Conservation (phyloP, 495 filamentous ascomycete species). For the Penicillium paxilli region DNA sequence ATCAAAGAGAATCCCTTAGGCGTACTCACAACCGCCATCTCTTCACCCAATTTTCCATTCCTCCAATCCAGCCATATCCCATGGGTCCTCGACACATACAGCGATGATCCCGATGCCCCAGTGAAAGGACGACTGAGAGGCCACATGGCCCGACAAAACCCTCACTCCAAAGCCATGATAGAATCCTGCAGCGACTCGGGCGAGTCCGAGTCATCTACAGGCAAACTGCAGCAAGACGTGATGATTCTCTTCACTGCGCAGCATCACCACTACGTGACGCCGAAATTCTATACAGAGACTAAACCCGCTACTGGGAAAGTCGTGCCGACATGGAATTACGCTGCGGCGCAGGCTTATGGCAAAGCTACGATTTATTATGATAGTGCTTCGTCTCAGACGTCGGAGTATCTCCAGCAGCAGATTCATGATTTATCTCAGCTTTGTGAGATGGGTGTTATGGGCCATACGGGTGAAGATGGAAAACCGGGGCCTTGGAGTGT, state of each 20-base stretch:
- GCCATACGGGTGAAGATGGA: conserved; percentile 32
- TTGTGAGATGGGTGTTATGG: conserved; percentile 48
- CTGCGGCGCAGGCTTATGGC: conserved; percentile 54
- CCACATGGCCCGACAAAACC: conserved; percentile 56
- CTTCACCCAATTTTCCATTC: conserved; percentile 41
- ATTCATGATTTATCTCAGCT: conserved; percentile 42
- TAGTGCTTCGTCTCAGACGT: conserved; percentile 30
- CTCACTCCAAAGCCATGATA: conserved; percentile 54
- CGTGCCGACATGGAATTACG: conserved; percentile 60
- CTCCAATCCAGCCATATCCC: conserved; percentile 59
- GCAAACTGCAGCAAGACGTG: conserved; percentile 20
- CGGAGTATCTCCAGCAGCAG: conserved; percentile 38
- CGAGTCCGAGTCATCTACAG: conserved; percentile 4
- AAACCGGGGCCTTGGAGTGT: conserved; percentile 44
- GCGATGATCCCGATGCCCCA: conserved; percentile 21
- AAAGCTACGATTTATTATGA: conserved; percentile 45
- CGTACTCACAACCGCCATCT: conserved; percentile 55
- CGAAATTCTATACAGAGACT: conserved; percentile 57
- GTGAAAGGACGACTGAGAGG: conserved; percentile 46
- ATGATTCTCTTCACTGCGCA: conserved; percentile 52
- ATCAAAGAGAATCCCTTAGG: conserved; percentile 56
- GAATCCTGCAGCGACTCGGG: conserved; percentile 29
- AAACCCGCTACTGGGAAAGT: conserved; percentile 56
- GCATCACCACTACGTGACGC: conserved; percentile 54
- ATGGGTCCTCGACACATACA: conserved; percentile 45